phyloP scores from a whole-genome alignment of 768 basidiomycete species.

The Rhizopogon salebrosus region DNA sequence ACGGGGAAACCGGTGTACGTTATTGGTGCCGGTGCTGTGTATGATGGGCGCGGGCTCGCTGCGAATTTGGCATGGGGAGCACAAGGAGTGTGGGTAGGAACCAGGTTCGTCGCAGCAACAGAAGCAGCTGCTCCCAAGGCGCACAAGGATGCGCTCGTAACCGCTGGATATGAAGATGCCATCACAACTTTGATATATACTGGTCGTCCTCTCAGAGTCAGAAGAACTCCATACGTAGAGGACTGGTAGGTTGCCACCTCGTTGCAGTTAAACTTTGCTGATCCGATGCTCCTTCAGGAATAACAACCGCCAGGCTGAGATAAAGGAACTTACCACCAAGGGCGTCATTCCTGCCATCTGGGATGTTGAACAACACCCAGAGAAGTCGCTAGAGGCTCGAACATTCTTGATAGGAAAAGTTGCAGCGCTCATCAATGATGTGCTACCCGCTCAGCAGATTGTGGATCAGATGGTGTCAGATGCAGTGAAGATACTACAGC shows the following conservation, averaged over 20 bases:
- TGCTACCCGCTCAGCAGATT: conserved; percentile 79
- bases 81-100: conserved; percentile 85
- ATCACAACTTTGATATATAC: conserved; percentile 86
- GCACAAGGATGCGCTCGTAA: conserved; percentile 77
- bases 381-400: conserved; percentile 61
- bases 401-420: conserved; percentile 86
- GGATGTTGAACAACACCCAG: conserved; percentile 77
- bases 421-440: conserved; percentile 64
- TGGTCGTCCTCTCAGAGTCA: conserved; percentile 83
- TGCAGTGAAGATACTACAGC: conserved; percentile 43
- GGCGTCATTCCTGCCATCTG: conserved; percentile 75
- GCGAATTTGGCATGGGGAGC: conserved; percentile 90
- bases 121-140: conserved; percentile 80
- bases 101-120: conserved; percentile 77
- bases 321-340: conserved; percentile 73
- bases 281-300: conserved; percentile 44
- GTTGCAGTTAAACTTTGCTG: background rate
- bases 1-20: conserved; percentile 84
- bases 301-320: conserved; percentile 72
- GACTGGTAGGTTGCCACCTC: conserved; percentile 55
- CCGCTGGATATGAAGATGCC: conserved; percentile 72
- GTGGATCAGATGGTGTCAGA: conserved; percentile 74
- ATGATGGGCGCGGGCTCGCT: conserved; percentile 82
- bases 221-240: conserved; percentile 78
- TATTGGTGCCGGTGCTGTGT: conserved; percentile 88